Evolutionary conservation across 163 green algal genomes (phyloP).

Genomic region (Chlamydomonas reinhardtii): DNA sequence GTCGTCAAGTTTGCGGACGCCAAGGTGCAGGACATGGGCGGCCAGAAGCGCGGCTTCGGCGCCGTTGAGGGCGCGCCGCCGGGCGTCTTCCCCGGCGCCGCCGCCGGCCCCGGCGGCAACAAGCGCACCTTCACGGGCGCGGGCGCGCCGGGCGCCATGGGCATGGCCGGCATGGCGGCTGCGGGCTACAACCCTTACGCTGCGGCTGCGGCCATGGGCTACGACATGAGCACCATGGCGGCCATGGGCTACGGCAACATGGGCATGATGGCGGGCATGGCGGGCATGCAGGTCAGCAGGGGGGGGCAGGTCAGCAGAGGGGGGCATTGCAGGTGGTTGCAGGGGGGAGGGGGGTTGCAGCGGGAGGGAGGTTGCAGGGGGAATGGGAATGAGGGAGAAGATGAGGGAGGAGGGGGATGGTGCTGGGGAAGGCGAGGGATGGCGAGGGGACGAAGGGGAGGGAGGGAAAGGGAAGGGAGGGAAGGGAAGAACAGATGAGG

Average conservation of each 20-base stretch:
- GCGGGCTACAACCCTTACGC: constrained; percentile 48
- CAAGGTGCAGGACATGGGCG: constrained; percentile 72
- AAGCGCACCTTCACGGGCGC: constrained; percentile 60
- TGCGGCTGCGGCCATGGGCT: constrained; percentile 38
- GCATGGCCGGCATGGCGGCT: constrained; percentile 43
- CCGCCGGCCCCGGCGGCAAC: constrained; percentile 10
- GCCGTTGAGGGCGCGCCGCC: constrained; percentile 35
- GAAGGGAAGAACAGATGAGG: no score
- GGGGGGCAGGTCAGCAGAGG: no score
- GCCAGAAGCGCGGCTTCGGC: constrained; percentile 39
- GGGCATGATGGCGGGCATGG: constrained; percentile 55
- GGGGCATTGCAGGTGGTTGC: no score
- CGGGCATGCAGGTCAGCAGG: constrained; percentile 35
- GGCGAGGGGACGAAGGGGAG: no score
- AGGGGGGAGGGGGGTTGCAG: neutral
- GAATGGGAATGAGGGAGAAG: no score
- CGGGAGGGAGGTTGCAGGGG: no score
- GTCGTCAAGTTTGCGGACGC: constrained; percentile 92
- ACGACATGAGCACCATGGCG: constrained; percentile 48
- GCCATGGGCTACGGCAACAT: constrained; percentile 52
- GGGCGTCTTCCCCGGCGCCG: constrained; percentile 2
- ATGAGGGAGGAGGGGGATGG: no score
- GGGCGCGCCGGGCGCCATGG: constrained; percentile 33
- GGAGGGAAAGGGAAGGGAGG: no score
- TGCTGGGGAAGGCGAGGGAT: no score